Base-by-base conservation (phyloP, 1,139 yeast species). In the Debaryomycetaceae sp. region DNA sequence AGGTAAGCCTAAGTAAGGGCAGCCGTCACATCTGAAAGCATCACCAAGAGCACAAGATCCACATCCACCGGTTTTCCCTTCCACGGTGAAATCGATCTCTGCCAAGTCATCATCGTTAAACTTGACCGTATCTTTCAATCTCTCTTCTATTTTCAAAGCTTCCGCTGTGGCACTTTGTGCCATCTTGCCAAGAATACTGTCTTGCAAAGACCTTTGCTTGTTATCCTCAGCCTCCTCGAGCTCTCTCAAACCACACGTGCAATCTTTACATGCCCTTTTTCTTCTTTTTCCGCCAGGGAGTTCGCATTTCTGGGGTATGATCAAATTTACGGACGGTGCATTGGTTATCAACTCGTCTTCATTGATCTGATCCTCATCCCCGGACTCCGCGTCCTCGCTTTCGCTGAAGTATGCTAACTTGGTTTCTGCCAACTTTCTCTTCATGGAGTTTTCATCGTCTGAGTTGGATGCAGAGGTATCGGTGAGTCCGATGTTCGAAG, bases 1-100 rank as follows among this genome's bases (percentile, higher is more conserved):
- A 7, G 99, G 98, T 42, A 94, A 73, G 0, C 99, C 98, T 51
- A 92, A 70, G 63, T 82, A 94, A 33, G 98, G 99, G 65, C 99
- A 92, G 3, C 98, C 97, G 53, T 91, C 96, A 63, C 99, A 92
- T 56, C 99, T 74, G 68, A 92, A 92, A 0, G 98, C 98, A 63
- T 92, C 98, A 31, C 99, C 98, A 41, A 92, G 74, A 0, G 98
- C 83, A 68, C 99, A 92, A 8, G 95, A 87, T 16, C 96, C 96
- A 67, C 99, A 92, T 1, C 97, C 96, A 28, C 98, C 97, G 24
- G 84, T 80, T 62, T 91, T 92, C 30, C 98, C 98, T 48, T 89
- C 88, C 13, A 91, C 81, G 1, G 98, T 92, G 64, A 92, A 94
- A 59, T 94, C 98, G 42, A 94, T 81, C 59, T 92, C 98, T 3